Evolutionary conservation across 441 rosid genomes (phyloP), one percentile per base, ranked within the genome.

Genomic region (Euphorbia corollata): DNA sequence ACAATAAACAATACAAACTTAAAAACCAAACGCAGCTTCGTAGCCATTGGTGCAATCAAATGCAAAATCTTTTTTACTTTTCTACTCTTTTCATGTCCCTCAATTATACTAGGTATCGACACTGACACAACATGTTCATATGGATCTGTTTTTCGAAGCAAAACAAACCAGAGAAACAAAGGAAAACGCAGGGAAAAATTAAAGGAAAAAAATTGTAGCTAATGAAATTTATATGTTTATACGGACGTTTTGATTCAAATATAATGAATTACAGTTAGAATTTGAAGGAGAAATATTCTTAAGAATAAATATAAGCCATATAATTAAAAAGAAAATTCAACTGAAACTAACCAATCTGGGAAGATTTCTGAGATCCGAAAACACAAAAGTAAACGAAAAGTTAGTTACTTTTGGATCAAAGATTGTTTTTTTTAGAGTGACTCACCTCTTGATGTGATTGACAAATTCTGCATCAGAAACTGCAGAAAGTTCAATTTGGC

Each of bases 381-480:
- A 48, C 55, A 68, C 63, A 67, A 71, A 78, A 75, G 63, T 63
- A 77, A 73, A 65, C 73, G 73, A 73, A 64, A 65, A 77, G 71
- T 68, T 67, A 22, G 41, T 73, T 67, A 68, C 81, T 82, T 81
- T 56, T 61, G 74, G 77, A 69, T 79, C 82, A 70, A 78, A 72
- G 39, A 72, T 65, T 71, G 66, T 74, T 66, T 79, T 57, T 56
- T 57, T 27, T 27, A 27, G 50, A 45, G 16, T 12, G 16, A 36
- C 60, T 81, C 80, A 77, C 72, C 78, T 71, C 62, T 68, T 81
- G 71, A 74, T 61, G 48, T 73, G 77, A 73, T 76, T 77, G 77
- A 87, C 86, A 71, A 84, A 86, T 72, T 86, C 89, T 45, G 92
- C 89, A 81, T 84, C 89, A 58, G 92, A 87, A 63, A 92, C 87